Evolutionary conservation across 768 basidiomycete species (phyloP).

Genomic region (Leccinum aurantiacum): DNA sequence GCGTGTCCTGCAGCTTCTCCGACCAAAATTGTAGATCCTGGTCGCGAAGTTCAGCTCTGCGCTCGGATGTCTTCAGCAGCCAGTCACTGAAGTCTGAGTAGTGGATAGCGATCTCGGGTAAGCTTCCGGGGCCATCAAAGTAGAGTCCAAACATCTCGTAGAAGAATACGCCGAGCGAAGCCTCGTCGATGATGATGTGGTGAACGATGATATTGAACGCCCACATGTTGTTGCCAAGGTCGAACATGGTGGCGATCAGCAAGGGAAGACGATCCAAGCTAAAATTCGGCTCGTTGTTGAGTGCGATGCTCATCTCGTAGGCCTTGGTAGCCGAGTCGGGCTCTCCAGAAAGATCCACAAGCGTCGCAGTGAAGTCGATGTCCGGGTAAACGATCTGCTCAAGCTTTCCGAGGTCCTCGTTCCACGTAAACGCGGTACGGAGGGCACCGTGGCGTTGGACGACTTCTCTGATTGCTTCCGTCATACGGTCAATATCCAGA

Average conservation of each 20-base stretch:
- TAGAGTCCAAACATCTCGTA: conserved; percentile 31
- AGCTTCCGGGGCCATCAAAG: conserved; percentile 26
- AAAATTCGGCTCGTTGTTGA: conserved; percentile 27
- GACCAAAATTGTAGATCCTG: conserved; percentile 29
- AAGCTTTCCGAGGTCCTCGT: conserved; percentile 30
- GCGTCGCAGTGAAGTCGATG: conserved; percentile 21
- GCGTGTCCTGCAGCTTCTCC: conserved; percentile 15
- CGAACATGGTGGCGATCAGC: conserved; percentile 28
- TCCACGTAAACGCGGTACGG: conserved; percentile 31
- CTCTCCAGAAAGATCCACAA: conserved; percentile 32
- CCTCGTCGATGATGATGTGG: conserved; percentile 33
- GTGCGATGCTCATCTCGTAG: conserved; percentile 31
- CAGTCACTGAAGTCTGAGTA: conserved; percentile 26
- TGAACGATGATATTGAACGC: conserved; percentile 33
- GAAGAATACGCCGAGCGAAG: conserved; percentile 30
- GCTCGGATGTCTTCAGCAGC: conserved; percentile 30
- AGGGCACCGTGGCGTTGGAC: conserved; percentile 32
- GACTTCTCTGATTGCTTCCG: conserved; percentile 26
- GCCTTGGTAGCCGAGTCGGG: conserved; percentile 26
- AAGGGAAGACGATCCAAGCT: conserved; percentile 27
- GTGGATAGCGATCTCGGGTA: conserved; percentile 25
- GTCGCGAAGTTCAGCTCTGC: conserved; percentile 27
- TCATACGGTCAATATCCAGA: conserved; percentile 30
- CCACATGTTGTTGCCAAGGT: conserved; percentile 21
- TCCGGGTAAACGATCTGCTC: conserved; percentile 31